Conservation (phyloP, 768 basidiomycete genomes). For the Termitomyces sp. region DNA sequence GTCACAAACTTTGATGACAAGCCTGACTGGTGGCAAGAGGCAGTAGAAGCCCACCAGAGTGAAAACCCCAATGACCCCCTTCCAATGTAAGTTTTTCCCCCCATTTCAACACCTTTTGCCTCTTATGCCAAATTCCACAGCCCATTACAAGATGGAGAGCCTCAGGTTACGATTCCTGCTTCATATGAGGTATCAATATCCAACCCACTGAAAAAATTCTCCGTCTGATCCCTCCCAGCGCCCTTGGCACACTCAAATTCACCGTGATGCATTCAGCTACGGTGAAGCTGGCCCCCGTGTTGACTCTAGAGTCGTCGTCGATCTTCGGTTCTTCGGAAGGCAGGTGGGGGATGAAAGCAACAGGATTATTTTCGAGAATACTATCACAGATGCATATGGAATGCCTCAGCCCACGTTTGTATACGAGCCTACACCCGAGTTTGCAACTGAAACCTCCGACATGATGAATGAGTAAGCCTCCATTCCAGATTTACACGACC, state of each 20-base stretch:
- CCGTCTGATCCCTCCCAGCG: constrained; percentile 1
- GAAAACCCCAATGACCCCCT: background rate
- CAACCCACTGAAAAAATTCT: too few species aligned
- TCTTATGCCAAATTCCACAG: background rate
- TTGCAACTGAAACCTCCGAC: background rate
- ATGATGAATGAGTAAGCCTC: background rate
- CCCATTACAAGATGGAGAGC: background rate
- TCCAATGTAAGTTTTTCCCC: background rate
- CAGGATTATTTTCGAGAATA: background rate
- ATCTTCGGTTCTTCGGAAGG: background rate
- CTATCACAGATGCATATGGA: background rate
- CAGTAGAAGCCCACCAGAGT: background rate
- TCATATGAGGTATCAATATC: background rate
- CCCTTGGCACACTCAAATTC: constrained; percentile 32
- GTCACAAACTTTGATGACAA: background rate
- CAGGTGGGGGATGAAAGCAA: background rate
- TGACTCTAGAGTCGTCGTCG: constrained; percentile 29
- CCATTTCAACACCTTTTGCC: background rate
- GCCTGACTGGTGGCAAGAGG: background rate
- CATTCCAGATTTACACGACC: background rate
- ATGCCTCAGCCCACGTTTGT: background rate
- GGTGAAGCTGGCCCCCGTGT: constrained; percentile 25
- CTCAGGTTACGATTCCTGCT: background rate
- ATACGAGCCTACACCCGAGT: background rate
- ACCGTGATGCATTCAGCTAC: constrained; percentile 33